Evolutionary conservation across 768 basidiomycete species (phyloP).

Genomic region (Suillus placidus): DNA sequence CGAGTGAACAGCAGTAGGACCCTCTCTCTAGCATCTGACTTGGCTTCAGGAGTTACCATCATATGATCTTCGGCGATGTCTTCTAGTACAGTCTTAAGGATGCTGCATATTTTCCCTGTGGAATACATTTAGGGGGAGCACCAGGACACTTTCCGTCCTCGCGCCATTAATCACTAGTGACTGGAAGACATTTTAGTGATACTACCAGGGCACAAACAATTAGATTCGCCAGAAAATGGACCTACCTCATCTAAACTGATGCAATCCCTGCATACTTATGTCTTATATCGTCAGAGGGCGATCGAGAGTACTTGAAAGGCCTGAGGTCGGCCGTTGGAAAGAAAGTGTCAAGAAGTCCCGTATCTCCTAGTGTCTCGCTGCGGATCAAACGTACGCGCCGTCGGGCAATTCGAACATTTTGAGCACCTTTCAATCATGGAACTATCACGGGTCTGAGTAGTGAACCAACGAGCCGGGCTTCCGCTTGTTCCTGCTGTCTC

Average conservation of each 20-base stretch:
- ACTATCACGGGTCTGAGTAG: not conserved
- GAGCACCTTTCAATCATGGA: not conserved
- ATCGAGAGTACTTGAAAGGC: no score
- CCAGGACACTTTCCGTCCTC: not conserved
- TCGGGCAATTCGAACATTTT: not conserved
- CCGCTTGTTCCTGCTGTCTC: not conserved
- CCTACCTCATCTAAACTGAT: not conserved
- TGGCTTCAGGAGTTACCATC: no score
- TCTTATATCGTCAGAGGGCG: no score
- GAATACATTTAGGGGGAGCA: not conserved
- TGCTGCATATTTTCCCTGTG: no score
- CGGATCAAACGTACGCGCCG: not conserved
- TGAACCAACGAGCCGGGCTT: not conserved
- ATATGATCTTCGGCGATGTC: no score
- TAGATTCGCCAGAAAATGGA: not conserved
- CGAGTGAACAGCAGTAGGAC: no score
- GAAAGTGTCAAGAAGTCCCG: no score
- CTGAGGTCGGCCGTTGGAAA: not conserved
- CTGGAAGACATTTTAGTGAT: no score
- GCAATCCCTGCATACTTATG: not conserved
- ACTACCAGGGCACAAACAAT: not conserved
- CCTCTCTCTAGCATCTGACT: no score
- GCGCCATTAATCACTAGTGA: not conserved
- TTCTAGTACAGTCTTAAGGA: no score
- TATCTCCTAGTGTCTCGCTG: not conserved